A percentile compares a stretch with the other conserved stretches of the same genome.
Evolutionary conservation across 1,284 basidiomycete species (phyloP).

Genomic region (Melampsora larici-populina): DNA sequence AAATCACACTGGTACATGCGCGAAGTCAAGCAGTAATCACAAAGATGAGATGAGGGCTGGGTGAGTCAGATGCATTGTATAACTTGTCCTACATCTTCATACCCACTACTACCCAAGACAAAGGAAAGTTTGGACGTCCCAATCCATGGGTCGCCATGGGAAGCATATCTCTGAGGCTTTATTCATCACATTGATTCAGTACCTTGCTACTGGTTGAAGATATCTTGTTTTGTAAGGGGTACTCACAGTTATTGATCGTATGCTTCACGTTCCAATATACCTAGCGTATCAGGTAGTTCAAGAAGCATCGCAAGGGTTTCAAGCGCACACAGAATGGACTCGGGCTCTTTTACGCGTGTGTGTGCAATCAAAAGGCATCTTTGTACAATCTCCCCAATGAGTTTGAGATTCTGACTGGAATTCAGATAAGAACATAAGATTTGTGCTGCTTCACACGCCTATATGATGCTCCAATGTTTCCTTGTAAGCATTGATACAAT

Average conservation of each 20-base stretch:
- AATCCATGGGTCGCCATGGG: slow-evolving; percentile 22
- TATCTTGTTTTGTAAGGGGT: neutral
- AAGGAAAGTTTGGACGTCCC: slow-evolving; percentile 15
- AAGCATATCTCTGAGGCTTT: slow-evolving; percentile 12
- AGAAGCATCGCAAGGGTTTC: neutral
- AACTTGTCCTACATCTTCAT: slow-evolving; percentile 38
- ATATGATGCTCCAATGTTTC: neutral
- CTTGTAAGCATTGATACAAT: no score
- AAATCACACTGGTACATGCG: slow-evolving; percentile 13
- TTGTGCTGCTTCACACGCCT: neutral
- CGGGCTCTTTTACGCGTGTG: neutral
- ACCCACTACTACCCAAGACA: slow-evolving; percentile 18
- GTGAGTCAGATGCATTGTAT: neutral
- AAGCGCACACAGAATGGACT: neutral
- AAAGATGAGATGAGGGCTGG: neutral
- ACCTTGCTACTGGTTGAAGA: neutral
- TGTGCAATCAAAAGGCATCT: neutral
- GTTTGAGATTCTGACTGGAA: neutral
- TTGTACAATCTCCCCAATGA: neutral
- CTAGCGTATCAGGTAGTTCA: neutral
- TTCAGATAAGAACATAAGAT: neutral
- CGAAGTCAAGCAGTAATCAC: neutral
- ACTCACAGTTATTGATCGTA: neutral
- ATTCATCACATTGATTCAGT: neutral
- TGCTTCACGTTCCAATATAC: neutral